Evolutionary conservation across 306 rosid species (phyloP).

Genomic region (Neltuma alba): DNA sequence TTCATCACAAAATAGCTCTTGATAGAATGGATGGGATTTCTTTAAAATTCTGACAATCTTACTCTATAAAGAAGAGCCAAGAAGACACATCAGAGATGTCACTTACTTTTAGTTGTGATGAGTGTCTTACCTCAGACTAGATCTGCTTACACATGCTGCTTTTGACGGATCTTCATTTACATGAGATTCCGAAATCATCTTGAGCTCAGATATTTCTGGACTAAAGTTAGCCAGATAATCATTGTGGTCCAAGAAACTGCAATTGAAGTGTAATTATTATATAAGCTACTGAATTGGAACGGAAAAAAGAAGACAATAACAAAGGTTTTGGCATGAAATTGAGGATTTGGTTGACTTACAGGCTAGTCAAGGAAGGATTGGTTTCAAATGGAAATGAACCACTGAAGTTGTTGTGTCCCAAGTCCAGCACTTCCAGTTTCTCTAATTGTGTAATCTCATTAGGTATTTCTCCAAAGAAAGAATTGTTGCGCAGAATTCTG

Average conservation of each 20-base stretch:
- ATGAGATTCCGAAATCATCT: constrained; percentile 47
- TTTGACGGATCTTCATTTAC: constrained; percentile 16
- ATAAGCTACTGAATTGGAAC: constrained; percentile 10
- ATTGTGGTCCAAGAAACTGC: constrained; percentile 75
- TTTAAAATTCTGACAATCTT: neutral
- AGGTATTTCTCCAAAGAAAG: constrained; percentile 59
- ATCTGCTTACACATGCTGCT: neutral
- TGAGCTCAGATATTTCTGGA: constrained; percentile 47
- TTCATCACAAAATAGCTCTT: neutral
- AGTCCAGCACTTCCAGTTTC: constrained; percentile 69
- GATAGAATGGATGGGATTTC: neutral
- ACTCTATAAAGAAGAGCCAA: neutral
- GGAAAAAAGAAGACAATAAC: neutral
- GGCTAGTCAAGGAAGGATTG: constrained; percentile 52
- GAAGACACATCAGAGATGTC: neutral
- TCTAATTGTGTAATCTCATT: constrained; percentile 52
- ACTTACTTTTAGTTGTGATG: neutral
- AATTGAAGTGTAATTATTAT: constrained; percentile 3
- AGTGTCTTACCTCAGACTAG: neutral
- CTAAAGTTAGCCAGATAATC: constrained; percentile 45
- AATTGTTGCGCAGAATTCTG: constrained; percentile 75
- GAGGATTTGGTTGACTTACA: constrained; percentile 44
- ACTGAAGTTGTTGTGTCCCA: constrained; percentile 72
- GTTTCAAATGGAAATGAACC: constrained; percentile 59
- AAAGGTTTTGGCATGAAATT: neutral